These are phyloP conservation scores for Nemophila menziesii DNA, from an alignment of 257 asterid genomes.

Conservation along the genomic window DNA sequence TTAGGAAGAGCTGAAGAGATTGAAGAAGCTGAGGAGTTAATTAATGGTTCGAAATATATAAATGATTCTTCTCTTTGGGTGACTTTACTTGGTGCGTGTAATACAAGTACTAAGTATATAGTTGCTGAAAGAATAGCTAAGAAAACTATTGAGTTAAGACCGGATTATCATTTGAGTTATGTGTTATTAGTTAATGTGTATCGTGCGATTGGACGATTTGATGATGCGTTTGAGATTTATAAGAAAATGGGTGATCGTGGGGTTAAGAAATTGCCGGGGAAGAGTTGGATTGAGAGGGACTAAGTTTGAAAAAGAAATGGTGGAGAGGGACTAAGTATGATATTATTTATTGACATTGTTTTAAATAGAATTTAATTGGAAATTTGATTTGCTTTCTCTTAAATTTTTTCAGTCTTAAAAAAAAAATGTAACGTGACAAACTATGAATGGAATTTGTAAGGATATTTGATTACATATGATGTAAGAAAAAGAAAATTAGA, in stretches of 20 bases:
- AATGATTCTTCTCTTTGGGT: slow-evolving; percentile 61
- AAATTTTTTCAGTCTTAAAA: too few relatives aligned
- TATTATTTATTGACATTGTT: too few relatives aligned
- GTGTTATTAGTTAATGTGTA: slow-evolving; percentile 70
- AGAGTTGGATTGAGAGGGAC: slow-evolving; percentile 62
- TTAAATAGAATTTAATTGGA: too few relatives aligned
- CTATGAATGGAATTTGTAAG: too few relatives aligned
- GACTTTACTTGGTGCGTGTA: slow-evolving; percentile 70
- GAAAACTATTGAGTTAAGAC: slow-evolving; percentile 61
- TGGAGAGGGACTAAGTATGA: too few relatives aligned
- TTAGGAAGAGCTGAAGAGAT: slow-evolving; percentile 66
- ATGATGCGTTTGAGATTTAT: slow-evolving; percentile 58
- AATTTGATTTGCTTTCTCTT: too few relatives aligned
- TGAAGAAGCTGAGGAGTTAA: slow-evolving; percentile 72
- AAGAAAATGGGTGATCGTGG: slow-evolving; percentile 45
- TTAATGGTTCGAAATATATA: slow-evolving; percentile 28
- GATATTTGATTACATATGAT: too few relatives aligned
- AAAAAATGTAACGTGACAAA: too few relatives aligned
- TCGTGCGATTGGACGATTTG: slow-evolving; percentile 64
- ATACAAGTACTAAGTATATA: slow-evolving; percentile 36
- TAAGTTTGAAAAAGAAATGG: slow-evolving; percentile 7
- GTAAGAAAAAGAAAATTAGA: too few relatives aligned
- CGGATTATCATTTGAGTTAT: slow-evolving; percentile 71
- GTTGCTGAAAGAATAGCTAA: slow-evolving; percentile 58
- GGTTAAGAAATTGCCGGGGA: slow-evolving; percentile 56